Percentiles rank a stretch among this genome's conserved stretches.
Conservation (phyloP, 1,284 basidiomycete species). For the Exobasidium cylindrosporum region DNA sequence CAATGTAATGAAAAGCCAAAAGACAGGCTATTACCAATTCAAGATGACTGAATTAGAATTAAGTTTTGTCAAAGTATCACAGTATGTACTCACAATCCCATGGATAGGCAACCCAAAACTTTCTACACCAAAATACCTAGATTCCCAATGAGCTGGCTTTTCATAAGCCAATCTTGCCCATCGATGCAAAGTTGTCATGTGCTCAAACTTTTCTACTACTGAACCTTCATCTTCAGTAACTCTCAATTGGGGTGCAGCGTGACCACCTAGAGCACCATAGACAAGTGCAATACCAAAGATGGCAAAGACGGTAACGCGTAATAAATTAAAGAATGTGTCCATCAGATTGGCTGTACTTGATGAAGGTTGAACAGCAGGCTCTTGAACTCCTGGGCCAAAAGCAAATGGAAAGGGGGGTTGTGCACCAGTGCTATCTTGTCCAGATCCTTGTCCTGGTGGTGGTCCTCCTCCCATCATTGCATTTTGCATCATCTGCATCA, state of each 20-base stretch:
- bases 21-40: slow-evolving; percentile 41
- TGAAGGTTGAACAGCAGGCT: neutral
- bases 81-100: slow-evolving; percentile 14
- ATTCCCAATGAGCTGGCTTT: slow-evolving; percentile 12
- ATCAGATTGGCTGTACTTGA: neutral
- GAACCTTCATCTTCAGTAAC: slow-evolving; percentile 4
- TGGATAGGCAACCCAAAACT: slow-evolving; percentile 7
- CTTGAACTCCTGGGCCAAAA: neutral
- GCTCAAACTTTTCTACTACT: slow-evolving; percentile 5
- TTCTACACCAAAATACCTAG: slow-evolving; percentile 9
- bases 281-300: slow-evolving; percentile 14
- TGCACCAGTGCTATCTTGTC: neutral
- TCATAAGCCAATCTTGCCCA: slow-evolving; percentile 45
- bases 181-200: slow-evolving; percentile 21
- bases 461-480: slow-evolving; percentile 16
- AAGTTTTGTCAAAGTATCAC: neutral
- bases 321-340: slow-evolving; percentile 16
- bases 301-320: slow-evolving; percentile 12
- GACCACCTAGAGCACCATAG: slow-evolving; percentile 11
- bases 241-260: neutral
- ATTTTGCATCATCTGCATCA: slow-evolving; percentile 11
- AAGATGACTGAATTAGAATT: no score
- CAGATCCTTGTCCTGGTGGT: slow-evolving; percentile 15
- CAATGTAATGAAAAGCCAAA: slow-evolving; percentile 50
- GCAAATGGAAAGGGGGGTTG: neutral